A percentile compares a stretch with the other conserved stretches of the same genome.
phyloP scores from a whole-genome alignment of 2,329 filamentous ascomycete species.

The Cercospora sp. region DNA sequence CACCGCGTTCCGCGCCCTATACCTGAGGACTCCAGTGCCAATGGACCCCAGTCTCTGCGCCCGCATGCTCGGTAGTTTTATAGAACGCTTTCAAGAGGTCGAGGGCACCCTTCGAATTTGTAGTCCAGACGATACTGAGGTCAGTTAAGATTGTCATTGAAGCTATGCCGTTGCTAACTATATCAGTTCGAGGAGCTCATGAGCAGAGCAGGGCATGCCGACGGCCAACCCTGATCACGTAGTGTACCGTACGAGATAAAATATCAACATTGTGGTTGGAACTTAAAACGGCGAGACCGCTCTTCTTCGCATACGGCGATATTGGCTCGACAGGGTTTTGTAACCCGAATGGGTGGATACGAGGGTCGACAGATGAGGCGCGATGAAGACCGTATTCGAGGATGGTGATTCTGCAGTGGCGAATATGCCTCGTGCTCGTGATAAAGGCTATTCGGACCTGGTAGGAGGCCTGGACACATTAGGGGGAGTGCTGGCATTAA shows the following conservation, averaged over 20 bases:
- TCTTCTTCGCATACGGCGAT: neutral
- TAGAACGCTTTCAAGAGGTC: neutral
- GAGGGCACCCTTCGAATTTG: neutral
- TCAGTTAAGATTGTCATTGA: neutral
- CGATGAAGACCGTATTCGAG: too few species aligned
- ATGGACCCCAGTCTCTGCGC: neutral
- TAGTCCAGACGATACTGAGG: neutral
- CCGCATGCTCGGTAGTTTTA: neutral
- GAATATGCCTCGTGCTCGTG: neutral
- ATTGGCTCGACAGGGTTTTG: neutral
- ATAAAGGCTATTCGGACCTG: neutral
- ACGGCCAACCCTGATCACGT: neutral
- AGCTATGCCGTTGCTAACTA: neutral
- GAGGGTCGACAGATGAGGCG: too few species aligned
- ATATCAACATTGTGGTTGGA: neutral
- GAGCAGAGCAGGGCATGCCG: neutral
- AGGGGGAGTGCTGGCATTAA: neutral
- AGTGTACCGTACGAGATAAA: neutral
- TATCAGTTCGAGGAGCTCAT: neutral
- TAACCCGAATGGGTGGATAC: neutral
- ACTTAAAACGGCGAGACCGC: too few species aligned
- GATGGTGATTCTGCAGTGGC: neutral
- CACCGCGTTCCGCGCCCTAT: neutral
- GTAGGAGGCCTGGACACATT: too few species aligned
- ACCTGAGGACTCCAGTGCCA: neutral